Evolutionary conservation across 257 asterid species (phyloP).

Genomic region (Forsythia viridissima): DNA sequence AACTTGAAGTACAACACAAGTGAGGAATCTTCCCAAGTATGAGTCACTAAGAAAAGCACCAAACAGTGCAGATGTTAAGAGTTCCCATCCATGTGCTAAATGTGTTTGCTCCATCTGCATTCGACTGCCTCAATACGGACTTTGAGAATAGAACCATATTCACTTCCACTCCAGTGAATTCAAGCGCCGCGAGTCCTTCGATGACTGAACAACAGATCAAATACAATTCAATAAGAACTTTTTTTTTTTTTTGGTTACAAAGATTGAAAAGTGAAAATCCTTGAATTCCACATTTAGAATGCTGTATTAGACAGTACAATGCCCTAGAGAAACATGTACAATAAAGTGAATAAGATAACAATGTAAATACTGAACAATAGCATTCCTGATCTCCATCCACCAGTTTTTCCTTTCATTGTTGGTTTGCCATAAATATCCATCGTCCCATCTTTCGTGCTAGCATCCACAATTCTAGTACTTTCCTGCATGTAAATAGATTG

Average conservation of each 20-base stretch:
- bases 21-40: constrained; percentile 72
- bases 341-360: background rate
- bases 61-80: constrained; percentile 64
- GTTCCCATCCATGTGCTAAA: constrained; percentile 87
- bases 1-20: constrained; percentile 68
- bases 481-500: constrained; percentile 50
- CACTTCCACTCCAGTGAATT: constrained; percentile 80
- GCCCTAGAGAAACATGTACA: background rate
- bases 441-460: constrained; percentile 65
- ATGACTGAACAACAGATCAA: constrained; percentile 43
- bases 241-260: too few relatives aligned
- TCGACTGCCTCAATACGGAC: constrained; percentile 67
- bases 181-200: constrained; percentile 82
- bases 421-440: constrained; percentile 59
- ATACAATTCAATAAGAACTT: background rate
- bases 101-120: constrained; percentile 70
- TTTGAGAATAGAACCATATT: constrained; percentile 81
- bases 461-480: constrained; percentile 34
- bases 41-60: constrained; percentile 91
- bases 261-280: background rate
- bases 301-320: background rate
- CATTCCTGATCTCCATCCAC: constrained; percentile 81
- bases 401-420: constrained; percentile 56
- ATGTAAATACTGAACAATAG: constrained; percentile 55
- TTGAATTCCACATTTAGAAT: background rate